Conservation (phyloP, 2,329 filamentous ascomycete genomes). For the Penicillium sclerotiorum region DNA sequence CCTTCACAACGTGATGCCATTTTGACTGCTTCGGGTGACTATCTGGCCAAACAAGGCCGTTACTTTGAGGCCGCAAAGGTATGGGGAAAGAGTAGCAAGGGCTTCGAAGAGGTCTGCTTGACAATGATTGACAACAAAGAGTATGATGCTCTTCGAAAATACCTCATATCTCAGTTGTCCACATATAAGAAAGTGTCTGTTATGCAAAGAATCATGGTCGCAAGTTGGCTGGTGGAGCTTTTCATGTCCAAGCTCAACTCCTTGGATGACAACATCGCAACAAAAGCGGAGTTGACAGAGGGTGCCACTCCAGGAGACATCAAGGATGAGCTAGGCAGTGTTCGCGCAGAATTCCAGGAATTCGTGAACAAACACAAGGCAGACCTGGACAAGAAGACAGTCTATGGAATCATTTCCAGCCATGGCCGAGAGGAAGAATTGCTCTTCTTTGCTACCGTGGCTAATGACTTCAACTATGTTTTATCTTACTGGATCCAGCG, state of each 20-base stretch:
- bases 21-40: constrained; percentile 87
- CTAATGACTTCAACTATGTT: constrained; percentile 93
- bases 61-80: constrained; percentile 85
- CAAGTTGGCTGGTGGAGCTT: constrained; percentile 91
- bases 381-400: constrained; percentile 87
- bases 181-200: constrained; percentile 78
- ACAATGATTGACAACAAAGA: constrained; percentile 88
- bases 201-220: constrained; percentile 96
- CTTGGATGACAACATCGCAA: constrained; percentile 90
- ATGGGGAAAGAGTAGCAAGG: constrained; percentile 93
- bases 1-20: constrained; percentile 84
- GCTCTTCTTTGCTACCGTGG: constrained; percentile 82
- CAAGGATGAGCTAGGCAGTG: constrained; percentile 68
- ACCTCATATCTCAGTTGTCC: constrained; percentile 80
- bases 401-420: constrained; percentile 93
- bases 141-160: constrained; percentile 86
- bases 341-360: constrained; percentile 80
- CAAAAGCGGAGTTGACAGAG: constrained; percentile 78
- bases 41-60: constrained; percentile 77
- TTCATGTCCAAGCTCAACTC: constrained; percentile 98
- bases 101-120: constrained; percentile 93
- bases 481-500: constrained; percentile 96
- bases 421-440: constrained; percentile 93
- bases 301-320: constrained; percentile 68
- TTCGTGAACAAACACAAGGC: constrained; percentile 83